phyloP scores from a whole-genome alignment of 2,329 filamentous ascomycete species.

The Fusarium duplospermum region DNA sequence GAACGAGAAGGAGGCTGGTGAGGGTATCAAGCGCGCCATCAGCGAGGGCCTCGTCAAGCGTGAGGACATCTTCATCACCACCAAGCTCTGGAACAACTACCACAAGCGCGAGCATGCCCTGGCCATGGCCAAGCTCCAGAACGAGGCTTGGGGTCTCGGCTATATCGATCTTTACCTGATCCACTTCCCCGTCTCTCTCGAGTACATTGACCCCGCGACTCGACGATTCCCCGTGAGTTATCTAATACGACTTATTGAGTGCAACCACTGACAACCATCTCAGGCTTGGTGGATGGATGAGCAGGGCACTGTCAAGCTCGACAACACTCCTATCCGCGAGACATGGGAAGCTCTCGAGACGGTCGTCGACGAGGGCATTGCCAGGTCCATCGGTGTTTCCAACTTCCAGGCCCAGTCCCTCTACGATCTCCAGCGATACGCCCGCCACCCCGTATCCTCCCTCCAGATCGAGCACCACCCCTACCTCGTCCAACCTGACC shows the following conservation, averaged over 20 bases:
- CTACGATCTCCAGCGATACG: slow-evolving; percentile 71
- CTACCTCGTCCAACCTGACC: slow-evolving; percentile 70
- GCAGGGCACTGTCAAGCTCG: slow-evolving; percentile 62
- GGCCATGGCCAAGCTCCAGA: slow-evolving; percentile 78
- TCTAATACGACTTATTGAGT: neutral
- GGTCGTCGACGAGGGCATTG: slow-evolving; percentile 73
- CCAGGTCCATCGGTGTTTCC: slow-evolving; percentile 79
- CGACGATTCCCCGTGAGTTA: slow-evolving; percentile 52
- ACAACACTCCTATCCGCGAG: slow-evolving; percentile 76
- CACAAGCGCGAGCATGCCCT: slow-evolving; percentile 81
- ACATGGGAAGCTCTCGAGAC: slow-evolving; percentile 84
- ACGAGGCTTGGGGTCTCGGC: slow-evolving; percentile 82
- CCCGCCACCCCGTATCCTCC: slow-evolving; percentile 62
- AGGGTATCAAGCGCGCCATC: slow-evolving; percentile 69
- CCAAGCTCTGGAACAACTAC: slow-evolving; percentile 92
- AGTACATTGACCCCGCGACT: slow-evolving; percentile 57
- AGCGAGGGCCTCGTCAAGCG: slow-evolving; percentile 71
- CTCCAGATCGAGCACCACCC: slow-evolving; percentile 79
- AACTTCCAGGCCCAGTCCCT: slow-evolving; percentile 76
- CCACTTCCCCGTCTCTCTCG: slow-evolving; percentile 68
- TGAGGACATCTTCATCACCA: slow-evolving; percentile 88
- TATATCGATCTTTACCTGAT: slow-evolving; percentile 90
- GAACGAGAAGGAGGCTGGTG: slow-evolving; percentile 74
- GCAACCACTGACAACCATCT: neutral
- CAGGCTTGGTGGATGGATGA: slow-evolving; percentile 53